These are phyloP conservation scores for Aspergillus persii DNA, from an alignment of 2,329 filamentous ascomycete genomes.

Conservation along the genomic window DNA sequence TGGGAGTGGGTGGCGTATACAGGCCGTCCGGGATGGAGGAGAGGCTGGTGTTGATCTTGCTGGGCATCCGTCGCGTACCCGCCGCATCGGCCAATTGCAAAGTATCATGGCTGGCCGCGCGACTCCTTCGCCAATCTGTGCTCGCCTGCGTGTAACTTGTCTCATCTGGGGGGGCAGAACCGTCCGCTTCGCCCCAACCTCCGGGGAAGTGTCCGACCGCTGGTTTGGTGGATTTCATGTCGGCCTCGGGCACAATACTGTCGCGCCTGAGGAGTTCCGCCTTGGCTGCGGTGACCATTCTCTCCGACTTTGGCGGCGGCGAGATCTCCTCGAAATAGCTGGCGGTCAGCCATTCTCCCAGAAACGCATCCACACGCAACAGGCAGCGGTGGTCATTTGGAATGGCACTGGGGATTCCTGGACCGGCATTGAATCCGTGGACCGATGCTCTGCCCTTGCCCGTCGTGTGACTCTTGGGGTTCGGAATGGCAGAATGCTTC, in stretches of 20 bases:
- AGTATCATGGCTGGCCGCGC: constrained; percentile 48
- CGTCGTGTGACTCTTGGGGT: background rate
- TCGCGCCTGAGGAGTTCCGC: constrained; percentile 77
- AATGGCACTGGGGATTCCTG: background rate
- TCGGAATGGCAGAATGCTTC: background rate
- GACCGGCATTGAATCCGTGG: constrained; percentile 5
- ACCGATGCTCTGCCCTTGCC: background rate
- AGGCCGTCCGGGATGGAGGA: constrained; percentile 35
- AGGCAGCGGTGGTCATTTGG: constrained; percentile 22
- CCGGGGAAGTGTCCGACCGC: constrained; percentile 52
- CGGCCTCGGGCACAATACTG: constrained; percentile 46
- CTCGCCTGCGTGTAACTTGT: background rate
- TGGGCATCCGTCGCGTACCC: constrained; percentile 22
- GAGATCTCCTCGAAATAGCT: constrained; percentile 93
- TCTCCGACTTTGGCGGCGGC: constrained; percentile 76
- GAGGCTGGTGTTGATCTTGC: constrained; percentile 33
- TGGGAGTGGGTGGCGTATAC: constrained; percentile 75
- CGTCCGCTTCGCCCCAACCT: constrained; percentile 50
- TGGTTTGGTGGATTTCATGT: constrained; percentile 33
- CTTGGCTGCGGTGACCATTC: constrained; percentile 88
- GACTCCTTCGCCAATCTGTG: constrained; percentile 39
- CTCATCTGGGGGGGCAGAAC: constrained; percentile 18
- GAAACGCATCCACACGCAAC: constrained; percentile 82
- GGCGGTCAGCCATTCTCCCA: constrained; percentile 92
- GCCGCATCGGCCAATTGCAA: constrained; percentile 23